Evolutionary conservation across 805 yeast species (phyloP).

Genomic region (Ogataea ganodermae): DNA sequence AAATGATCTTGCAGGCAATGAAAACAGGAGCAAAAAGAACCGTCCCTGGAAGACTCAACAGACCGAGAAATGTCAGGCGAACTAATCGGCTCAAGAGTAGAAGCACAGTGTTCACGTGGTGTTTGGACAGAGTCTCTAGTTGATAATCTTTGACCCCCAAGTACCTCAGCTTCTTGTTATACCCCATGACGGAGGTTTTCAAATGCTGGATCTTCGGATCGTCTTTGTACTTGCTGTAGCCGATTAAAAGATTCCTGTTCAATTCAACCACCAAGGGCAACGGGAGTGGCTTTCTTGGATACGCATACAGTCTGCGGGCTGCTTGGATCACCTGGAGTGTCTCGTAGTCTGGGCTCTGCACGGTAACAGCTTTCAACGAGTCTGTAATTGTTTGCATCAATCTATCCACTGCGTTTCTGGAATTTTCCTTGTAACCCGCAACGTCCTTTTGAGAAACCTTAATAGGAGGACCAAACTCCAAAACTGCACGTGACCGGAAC

Average conservation of each 20-base stretch:
- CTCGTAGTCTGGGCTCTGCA: slow-evolving; percentile 83
- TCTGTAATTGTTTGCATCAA: slow-evolving; percentile 65
- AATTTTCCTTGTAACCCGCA: slow-evolving; percentile 60
- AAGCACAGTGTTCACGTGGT: slow-evolving; percentile 49
- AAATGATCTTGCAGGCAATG: slow-evolving; percentile 68
- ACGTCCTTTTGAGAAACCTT: slow-evolving; percentile 63
- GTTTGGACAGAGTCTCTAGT: slow-evolving; percentile 55
- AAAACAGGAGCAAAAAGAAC: slow-evolving; percentile 88
- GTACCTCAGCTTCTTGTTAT: slow-evolving; percentile 64
- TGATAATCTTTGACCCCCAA: slow-evolving; percentile 74
- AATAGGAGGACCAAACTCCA: slow-evolving; percentile 90
- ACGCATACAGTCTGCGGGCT: slow-evolving; percentile 83
- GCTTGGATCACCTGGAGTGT: slow-evolving; percentile 90
- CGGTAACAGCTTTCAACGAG: slow-evolving; percentile 79
- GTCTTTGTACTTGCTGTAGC: slow-evolving; percentile 73
- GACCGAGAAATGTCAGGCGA: slow-evolving; percentile 53
- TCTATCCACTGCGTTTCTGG: slow-evolving; percentile 68
- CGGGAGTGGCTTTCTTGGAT: slow-evolving; percentile 69
- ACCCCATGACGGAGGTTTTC: slow-evolving; percentile 62
- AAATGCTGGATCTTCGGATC: slow-evolving; percentile 68
- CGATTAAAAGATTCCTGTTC: slow-evolving; percentile 82
- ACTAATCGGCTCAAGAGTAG: slow-evolving; percentile 59
- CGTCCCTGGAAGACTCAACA: slow-evolving; percentile 83
- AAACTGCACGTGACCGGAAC: slow-evolving; percentile 91
- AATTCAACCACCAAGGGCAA: slow-evolving; percentile 85